phyloP scores from a whole-genome alignment of 306 rosid species.

The Delonix regia region DNA sequence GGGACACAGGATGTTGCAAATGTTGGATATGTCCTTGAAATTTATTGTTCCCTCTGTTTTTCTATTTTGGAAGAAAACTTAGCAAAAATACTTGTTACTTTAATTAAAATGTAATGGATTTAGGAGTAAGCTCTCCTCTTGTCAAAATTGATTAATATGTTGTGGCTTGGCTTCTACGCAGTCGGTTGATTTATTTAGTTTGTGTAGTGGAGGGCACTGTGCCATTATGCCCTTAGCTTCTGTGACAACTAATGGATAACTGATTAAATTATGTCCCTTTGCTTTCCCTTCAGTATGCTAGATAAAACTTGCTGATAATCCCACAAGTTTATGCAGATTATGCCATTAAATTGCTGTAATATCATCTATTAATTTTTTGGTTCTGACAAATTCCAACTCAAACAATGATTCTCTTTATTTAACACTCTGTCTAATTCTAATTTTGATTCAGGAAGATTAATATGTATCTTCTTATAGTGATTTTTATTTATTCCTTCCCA shows the following conservation, averaged over 20 bases:
- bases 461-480: not conserved
- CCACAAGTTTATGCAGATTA: not conserved
- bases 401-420: not conserved
- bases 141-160: not conserved
- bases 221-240: not conserved
- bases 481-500: not conserved
- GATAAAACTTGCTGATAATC: not conserved
- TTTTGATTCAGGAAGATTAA: not conserved
- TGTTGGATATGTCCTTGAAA: not conserved
- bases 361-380: not conserved
- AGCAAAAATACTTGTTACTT: not conserved
- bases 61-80: not conserved
- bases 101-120: too few relatives aligned
- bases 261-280: not conserved
- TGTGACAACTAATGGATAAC: not conserved
- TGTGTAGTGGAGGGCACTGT: not conserved
- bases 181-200: not conserved
- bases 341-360: not conserved
- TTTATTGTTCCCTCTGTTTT: not conserved
- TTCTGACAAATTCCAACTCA: not conserved
- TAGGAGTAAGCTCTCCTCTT: not conserved
- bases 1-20: not conserved
- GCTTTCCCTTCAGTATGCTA: not conserved
- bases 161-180: slow-evolving; percentile 1
- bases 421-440: not conserved